Conservation (phyloP, 2,329 filamentous ascomycete genomes). For the Pseudocercospora vitis region DNA sequence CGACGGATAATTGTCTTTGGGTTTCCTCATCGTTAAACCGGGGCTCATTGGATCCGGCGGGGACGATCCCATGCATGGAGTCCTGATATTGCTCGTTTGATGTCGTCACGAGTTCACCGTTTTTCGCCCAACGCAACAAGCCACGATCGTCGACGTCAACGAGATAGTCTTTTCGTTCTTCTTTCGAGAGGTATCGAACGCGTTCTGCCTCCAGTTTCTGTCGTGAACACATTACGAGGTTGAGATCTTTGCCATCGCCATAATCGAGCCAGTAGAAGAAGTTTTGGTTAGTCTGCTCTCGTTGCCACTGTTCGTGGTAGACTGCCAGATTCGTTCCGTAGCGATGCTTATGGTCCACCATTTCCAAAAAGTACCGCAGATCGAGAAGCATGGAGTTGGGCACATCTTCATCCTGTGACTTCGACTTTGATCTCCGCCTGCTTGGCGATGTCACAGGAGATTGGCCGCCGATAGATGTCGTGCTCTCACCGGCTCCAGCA, state of each 20-base stretch:
- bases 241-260: slow-evolving; percentile 68
- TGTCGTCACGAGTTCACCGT: slow-evolving; percentile 73
- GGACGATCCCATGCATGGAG: slow-evolving; percentile 64
- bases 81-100: slow-evolving; percentile 71
- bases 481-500: slow-evolving; percentile 65
- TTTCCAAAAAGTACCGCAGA: slow-evolving; percentile 78
- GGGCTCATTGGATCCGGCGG: slow-evolving; percentile 42
- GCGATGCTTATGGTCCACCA: slow-evolving; percentile 71
- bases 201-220: slow-evolving; percentile 73
- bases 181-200: slow-evolving; percentile 79
- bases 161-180: slow-evolving; percentile 78
- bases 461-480: slow-evolving; percentile 34
- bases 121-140: slow-evolving; percentile 80
- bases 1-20: slow-evolving; percentile 13
- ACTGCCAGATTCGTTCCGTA: slow-evolving; percentile 78
- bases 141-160: slow-evolving; percentile 73
- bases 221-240: slow-evolving; percentile 69
- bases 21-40: slow-evolving; percentile 35
- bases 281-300: slow-evolving; percentile 71
- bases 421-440: slow-evolving; percentile 54
- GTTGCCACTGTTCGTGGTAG: slow-evolving; percentile 83
- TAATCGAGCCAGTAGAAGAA: slow-evolving; percentile 92
- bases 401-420: slow-evolving; percentile 8
- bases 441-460: slow-evolving; percentile 46
- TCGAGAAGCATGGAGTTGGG: slow-evolving; percentile 75